A percentile compares a stretch with the other conserved stretches of the same genome.
Evolutionary conservation across 2,329 filamentous ascomycete species (phyloP).

Genomic region (Diaporthe sp.): DNA sequence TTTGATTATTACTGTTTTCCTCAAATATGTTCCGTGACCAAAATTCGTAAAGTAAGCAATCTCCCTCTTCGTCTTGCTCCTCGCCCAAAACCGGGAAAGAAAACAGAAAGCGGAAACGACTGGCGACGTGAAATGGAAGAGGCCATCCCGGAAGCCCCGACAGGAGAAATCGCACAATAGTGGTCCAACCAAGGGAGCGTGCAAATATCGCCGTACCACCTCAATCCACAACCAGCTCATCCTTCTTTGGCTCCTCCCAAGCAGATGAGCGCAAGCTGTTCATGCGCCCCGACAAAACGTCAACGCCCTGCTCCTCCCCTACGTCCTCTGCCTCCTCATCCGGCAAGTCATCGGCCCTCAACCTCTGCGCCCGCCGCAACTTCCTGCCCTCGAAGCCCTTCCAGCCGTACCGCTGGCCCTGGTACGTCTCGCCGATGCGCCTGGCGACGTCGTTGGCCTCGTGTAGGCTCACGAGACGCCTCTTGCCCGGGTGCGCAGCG

Average conservation of each 20-base stretch:
- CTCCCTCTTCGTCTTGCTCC: neutral
- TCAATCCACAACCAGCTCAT: neutral
- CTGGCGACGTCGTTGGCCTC: constrained; percentile 62
- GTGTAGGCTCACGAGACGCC: constrained; percentile 66
- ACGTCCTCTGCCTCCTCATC: neutral
- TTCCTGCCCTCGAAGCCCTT: neutral
- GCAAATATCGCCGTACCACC: no score
- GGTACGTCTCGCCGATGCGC: constrained; percentile 45
- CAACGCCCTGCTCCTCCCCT: neutral
- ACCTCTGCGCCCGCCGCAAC: neutral
- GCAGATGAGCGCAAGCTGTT: neutral
- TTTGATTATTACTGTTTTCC: neutral
- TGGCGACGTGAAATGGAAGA: neutral
- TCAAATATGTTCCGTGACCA: neutral
- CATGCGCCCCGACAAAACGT: neutral
- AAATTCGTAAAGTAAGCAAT: neutral
- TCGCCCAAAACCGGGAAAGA: neutral
- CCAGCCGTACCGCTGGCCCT: constrained; percentile 36
- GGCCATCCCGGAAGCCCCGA: neutral
- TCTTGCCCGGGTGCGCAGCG: constrained; percentile 52
- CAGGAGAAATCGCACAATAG: neutral
- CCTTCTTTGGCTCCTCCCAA: constrained; percentile 7
- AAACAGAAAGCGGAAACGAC: neutral
- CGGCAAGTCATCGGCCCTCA: neutral
- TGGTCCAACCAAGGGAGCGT: neutral